Base-by-base conservation (phyloP, 805 yeast genomes). In the Hanseniaspora occidentalis region DNA sequence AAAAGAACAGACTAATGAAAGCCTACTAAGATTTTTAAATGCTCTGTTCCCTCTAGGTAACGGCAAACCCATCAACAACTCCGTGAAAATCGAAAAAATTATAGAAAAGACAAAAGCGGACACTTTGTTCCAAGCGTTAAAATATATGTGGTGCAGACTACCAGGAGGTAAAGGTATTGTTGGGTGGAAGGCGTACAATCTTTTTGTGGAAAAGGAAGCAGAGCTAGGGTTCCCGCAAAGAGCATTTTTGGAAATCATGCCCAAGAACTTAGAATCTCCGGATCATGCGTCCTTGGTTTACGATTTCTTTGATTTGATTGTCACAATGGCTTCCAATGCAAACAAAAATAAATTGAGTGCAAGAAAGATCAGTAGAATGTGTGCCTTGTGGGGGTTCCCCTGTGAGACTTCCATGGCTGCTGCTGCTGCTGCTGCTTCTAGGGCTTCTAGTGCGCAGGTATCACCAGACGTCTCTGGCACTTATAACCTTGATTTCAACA, bases 231-330 rank as follows among this genome's bases (percentile, higher is more conserved):
- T 66, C 52, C 86, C 92, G 1, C 70, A 72, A 48, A 73, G 71
- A 45, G 84, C 95, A 0, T 86, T 86, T 53, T 60, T 83, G 35
- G 79, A 79, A 38, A 73, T 81, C 42, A 82, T 86, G 84, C 95
- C 95, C 1, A 77, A 76, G 45, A 82, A 94, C 58, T 65, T 84
- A 18, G 71, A 80, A 2, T 78, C 92, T 0, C 84, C 92, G 2
- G 79, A 89, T 4, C 95, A 85, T 60, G 94, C 95, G 0, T 79
- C 92, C 1, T 84, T 88, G 4, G 89, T 84, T 4, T 84, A 83
- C 56, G 94, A 84, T 54, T 88, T 85, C 51, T 71, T 85, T 50
- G 95, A 86, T 53, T 67, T 86, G 26, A 61, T 88, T 35, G 82
- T 84, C 9, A 70, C 85, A 9, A 61, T 86, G 33, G 77, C 94